Conservation (phyloP, 2,329 filamentous ascomycete species). For the Fusarium tupiense region DNA sequence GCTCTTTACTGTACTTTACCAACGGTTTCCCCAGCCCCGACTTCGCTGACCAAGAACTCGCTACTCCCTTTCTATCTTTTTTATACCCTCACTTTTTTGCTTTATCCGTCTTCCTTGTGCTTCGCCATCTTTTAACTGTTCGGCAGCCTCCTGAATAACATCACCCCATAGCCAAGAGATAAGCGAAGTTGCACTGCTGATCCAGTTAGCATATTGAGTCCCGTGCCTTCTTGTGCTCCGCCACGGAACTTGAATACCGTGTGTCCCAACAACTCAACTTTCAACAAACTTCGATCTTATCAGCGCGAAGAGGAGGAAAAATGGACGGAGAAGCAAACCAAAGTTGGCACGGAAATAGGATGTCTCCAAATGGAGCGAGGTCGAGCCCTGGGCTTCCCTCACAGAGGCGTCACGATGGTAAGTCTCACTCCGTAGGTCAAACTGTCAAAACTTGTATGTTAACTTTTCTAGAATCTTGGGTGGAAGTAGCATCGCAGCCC, state of each 20-base stretch:
- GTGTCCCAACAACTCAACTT: slow-evolving; percentile 16
- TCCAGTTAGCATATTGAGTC: slow-evolving; percentile 12
- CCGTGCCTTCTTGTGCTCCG: slow-evolving; percentile 19
- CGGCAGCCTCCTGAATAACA: slow-evolving; percentile 12
- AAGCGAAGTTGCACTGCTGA: slow-evolving; percentile 37
- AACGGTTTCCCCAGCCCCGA: slow-evolving; percentile 32
- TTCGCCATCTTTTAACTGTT: background rate
- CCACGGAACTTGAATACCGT: slow-evolving; percentile 29
- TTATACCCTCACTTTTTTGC: slow-evolving; percentile 14
- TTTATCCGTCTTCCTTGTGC: background rate
- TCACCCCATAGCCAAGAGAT: slow-evolving; percentile 21
- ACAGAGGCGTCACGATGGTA: slow-evolving; percentile 52
- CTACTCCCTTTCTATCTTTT: slow-evolving; percentile 25
- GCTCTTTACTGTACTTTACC: slow-evolving; percentile 21
- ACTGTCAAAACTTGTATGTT: slow-evolving; percentile 4
- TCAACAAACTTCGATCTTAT: slow-evolving; percentile 5
- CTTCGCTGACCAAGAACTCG: slow-evolving; percentile 33
- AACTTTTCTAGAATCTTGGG: slow-evolving; percentile 82
- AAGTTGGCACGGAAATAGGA: slow-evolving; percentile 38
- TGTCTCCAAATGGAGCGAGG: slow-evolving; percentile 41
- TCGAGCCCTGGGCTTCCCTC: slow-evolving; percentile 46
- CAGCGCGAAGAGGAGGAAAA: slow-evolving; percentile 7
- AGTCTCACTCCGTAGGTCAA: slow-evolving; percentile 21
- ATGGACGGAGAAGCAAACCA: slow-evolving; percentile 46
- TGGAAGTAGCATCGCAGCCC: slow-evolving; percentile 91